These are phyloP conservation scores for Trichosporon asahii DNA, from an alignment of 1,284 basidiomycete genomes.

Conservation along the genomic window DNA sequence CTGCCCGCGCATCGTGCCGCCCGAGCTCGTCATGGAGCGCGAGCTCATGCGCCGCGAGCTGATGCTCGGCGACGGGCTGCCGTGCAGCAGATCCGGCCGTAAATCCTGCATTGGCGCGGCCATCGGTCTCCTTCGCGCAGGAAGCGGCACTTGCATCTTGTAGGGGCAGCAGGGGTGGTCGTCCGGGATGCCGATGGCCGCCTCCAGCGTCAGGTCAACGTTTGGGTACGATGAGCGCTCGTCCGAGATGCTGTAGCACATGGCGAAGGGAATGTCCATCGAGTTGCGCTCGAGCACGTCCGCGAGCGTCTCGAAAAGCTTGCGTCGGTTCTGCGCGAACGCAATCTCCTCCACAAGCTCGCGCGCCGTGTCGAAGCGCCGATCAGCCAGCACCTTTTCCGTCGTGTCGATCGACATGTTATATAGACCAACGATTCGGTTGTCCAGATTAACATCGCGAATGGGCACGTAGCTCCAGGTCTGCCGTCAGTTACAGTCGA, in stretches of 20 bases:
- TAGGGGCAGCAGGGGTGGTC: slow-evolving; percentile 21
- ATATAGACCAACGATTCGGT: slow-evolving; percentile 22
- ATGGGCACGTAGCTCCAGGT: slow-evolving; percentile 43
- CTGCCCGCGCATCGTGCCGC: neutral
- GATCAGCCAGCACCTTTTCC: slow-evolving; percentile 18
- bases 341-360: slow-evolving; percentile 24
- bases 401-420: slow-evolving; percentile 28
- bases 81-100: neutral
- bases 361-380: slow-evolving; percentile 22
- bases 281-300: slow-evolving; percentile 23
- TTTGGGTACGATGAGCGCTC: neutral
- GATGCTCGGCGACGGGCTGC: neutral
- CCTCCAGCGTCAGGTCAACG: slow-evolving; percentile 21
- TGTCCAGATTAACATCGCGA: slow-evolving; percentile 18
- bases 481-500: neutral
- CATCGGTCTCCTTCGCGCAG: neutral
- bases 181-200: slow-evolving; percentile 26
- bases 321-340: slow-evolving; percentile 15
- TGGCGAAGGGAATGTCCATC: slow-evolving; percentile 29
- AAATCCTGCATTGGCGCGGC: neutral
- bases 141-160: slow-evolving; percentile 5
- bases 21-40: neutral
- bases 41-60: slow-evolving; percentile 4
- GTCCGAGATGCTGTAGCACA: slow-evolving; percentile 27
- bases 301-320: slow-evolving; percentile 22